Evolutionary conservation across 2,329 filamentous ascomycete species (phyloP), one percentile per base, ranked within the genome.

Genomic region (Talaromyces sp.): DNA sequence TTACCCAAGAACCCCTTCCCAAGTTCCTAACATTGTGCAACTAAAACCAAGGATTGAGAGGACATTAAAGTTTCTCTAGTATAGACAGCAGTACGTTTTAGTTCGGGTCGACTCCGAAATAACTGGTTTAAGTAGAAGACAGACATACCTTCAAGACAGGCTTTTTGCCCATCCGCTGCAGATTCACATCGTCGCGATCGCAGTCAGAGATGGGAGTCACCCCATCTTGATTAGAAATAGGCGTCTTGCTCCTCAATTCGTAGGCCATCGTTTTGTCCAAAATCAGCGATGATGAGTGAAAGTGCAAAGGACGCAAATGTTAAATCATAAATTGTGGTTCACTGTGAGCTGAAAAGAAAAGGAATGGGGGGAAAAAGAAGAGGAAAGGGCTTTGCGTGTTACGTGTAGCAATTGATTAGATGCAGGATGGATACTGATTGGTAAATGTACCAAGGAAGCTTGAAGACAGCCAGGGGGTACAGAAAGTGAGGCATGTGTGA

Each of bases 1-100:
- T 71, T 68, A 78, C 76, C 77, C 74, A 41, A 79, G 62, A 64
- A 78, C 73, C 4, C 75, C 76, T 66, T 79, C 77, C 77, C 77
- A 79, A 35, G 75, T 78, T 35, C 73, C 73, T 76, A 79, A 78
- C 54, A 79, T 68, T 9, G 76, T 77, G 49, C 73, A 75, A 24
- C 76, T 77, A 63, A 79, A 78, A 27, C 77, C 77, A 22, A 78
- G 70, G 39, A 77, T 79, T 1, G 77, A 78, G 16, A 77, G 70
- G 56, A 79, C 78, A 19, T 73, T 71, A 65, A 79, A 79, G 58
- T 79, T 79, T 66, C 77, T 73, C 76, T 79, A 58, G 65, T 67
- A 45, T 43, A 39, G 50, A 50, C n/a, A 35, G 31, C 45, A 54
- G 60, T 54, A 31, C 31, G 10, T 60, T 35, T 31, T 31, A 60